Evolutionary conservation across 106 monocot species (phyloP), one percentile per base, ranked within the genome.

Genomic region (Ottelia alismoides): DNA sequence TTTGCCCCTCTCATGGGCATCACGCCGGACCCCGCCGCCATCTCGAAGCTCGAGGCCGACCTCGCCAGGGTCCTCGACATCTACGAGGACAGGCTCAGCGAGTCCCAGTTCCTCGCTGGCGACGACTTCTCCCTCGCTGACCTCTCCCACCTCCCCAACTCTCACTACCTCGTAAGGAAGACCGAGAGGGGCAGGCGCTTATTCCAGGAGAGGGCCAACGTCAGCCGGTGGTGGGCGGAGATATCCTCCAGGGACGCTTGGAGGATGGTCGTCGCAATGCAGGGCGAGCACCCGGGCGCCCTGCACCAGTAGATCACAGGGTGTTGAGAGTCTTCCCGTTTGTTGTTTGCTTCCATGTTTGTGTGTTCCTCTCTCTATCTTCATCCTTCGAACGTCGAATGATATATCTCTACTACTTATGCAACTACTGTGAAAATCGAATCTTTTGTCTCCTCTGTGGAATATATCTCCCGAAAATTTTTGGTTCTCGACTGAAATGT

Each of bases 61-160:
- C 61, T 61, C 11, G 25, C 17, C 28, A 22, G 12, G 27, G 58
- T 59, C 25, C 58, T 59, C 0, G 58, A 59, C 45, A 3, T 59
- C 45, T 59, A 59, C 45, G 58, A 59, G 7, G 25, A 23, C 25
- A 31, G 46, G 20, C 45, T 59, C 25, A 31, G 30, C 20, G 58
- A 31, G 31, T 25, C 29, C 45, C 16, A 59, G 16, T 59, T 59
- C 58, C 29, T 31, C 7, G 30, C 31, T 17, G 58, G 30, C 43
- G 58, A 59, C 45, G 30, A 31, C 45, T 45, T 31, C 24, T 31
- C n/a, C n/a, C n/a, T n/a, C n/a, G n/a, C n/a, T n/a, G n/a, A n/a
- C n/a, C n/a, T n/a, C n/a, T n/a, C n/a, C n/a, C n/a, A 28, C 61
- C 49, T 47, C 61, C 48, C 61, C 47, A 49, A 61, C 49, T 0